These are phyloP conservation scores for Diplodia sapinea DNA, from an alignment of 2,329 filamentous ascomycete species.

Conservation along the genomic window DNA sequence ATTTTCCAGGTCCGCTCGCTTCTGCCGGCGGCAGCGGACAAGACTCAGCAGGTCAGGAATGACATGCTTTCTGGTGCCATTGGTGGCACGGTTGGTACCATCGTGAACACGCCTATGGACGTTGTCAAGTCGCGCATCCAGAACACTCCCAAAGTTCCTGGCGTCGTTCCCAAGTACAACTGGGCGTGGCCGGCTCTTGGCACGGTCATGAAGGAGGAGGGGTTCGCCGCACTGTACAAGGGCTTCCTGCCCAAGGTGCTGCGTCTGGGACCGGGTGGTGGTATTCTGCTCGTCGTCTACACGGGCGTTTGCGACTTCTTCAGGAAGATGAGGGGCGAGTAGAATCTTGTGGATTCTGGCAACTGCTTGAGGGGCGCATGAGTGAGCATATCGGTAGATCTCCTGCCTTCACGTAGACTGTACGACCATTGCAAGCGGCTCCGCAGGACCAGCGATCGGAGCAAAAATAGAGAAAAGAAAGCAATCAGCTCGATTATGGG, in stretches of 20 bases:
- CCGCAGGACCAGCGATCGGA: not conserved
- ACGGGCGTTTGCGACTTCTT: constrained; percentile 94
- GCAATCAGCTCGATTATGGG: not conserved
- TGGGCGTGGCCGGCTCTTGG: constrained; percentile 91
- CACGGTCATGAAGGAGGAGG: constrained; percentile 91
- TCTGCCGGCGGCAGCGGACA: constrained; percentile 79
- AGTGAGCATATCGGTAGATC: constrained; percentile 24
- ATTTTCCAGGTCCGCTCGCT: constrained; percentile 95
- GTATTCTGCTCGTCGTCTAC: constrained; percentile 82
- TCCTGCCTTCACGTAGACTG: constrained; percentile 10
- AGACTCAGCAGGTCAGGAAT: constrained; percentile 81
- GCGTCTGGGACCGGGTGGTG: constrained; percentile 72
- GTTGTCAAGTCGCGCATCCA: constrained; percentile 98
- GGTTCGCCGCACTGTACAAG: constrained; percentile 92
- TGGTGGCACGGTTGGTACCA: constrained; percentile 88
- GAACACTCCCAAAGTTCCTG: constrained; percentile 85
- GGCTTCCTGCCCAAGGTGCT: constrained; percentile 96
- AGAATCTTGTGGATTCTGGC: constrained; percentile 7
- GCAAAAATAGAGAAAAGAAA: constrained; percentile 3
- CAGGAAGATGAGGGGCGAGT: constrained; percentile 66
- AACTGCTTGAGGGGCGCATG: constrained; percentile 13
- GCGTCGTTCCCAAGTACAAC: constrained; percentile 91
- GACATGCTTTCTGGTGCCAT: constrained; percentile 85
- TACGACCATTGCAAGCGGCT: constrained; percentile 8
- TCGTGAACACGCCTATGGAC: constrained; percentile 94